Evolutionary conservation across 192 early-diverging fungal genomes (phyloP).

Genomic region (Umbelopsis sp.): DNA sequence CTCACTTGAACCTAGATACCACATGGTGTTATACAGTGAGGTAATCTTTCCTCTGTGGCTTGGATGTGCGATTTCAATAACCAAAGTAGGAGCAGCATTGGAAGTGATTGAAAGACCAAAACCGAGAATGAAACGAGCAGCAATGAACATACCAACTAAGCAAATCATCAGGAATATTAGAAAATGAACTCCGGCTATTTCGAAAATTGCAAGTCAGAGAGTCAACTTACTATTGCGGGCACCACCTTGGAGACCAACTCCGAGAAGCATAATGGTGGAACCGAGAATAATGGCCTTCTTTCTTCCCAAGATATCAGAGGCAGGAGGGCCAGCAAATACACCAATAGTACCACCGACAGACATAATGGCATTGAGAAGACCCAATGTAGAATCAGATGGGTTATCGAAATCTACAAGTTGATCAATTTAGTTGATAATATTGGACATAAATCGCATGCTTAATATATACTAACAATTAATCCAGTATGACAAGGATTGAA

Average conservation of each 20-base stretch:
- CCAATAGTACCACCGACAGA: slow-evolving; percentile 27
- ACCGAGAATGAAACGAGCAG: slow-evolving; percentile 76
- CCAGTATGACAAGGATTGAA: slow-evolving; percentile 5
- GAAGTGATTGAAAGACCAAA: slow-evolving; percentile 60
- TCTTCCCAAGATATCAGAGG: slow-evolving; percentile 21
- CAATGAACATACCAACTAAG: slow-evolving; percentile 26
- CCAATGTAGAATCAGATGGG: not conserved
- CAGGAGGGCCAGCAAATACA: slow-evolving; percentile 24
- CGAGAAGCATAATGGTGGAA: slow-evolving; percentile 14
- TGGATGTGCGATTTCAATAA: slow-evolving; percentile 23
- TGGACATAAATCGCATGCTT: not conserved
- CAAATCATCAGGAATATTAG: not conserved
- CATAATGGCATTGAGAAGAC: slow-evolving; percentile 22
- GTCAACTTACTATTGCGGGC: not conserved
- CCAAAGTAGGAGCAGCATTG: slow-evolving; percentile 53
- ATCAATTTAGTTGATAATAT: not conserved
- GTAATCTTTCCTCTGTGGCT: slow-evolving; percentile 15
- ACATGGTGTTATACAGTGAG: slow-evolving; percentile 23
- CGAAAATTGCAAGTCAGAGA: too few relatives aligned
- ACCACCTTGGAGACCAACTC: slow-evolving; percentile 20
- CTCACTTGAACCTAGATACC: slow-evolving; percentile 25
- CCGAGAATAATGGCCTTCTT: slow-evolving; percentile 24
- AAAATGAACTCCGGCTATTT: too few relatives aligned
- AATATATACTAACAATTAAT: not conserved
- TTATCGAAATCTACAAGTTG: not conserved